Evolutionary conservation across 371 early-diverging fungal genomes (phyloP), one percentile per base, ranked within the genome.

Genomic region (Nematocida ausubeli): DNA sequence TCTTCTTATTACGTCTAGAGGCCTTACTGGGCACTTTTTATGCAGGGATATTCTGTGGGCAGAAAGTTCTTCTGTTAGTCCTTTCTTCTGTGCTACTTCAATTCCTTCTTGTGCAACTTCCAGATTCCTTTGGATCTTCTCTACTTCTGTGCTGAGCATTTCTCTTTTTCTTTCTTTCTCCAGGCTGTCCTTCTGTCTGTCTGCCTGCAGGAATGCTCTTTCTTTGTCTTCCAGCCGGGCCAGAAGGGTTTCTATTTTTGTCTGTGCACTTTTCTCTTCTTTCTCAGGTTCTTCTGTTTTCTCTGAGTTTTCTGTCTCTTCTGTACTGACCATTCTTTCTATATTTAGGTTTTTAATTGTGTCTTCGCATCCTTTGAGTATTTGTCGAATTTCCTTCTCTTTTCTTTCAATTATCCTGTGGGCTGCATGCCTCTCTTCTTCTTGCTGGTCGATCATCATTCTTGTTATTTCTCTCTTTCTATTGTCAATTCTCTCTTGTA

Each of bases 151-250:
- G 39, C 55, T 54, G 24, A 56, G 58, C 9, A 24, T 26, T 37
- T 49, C 39, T 32, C 32, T 42, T 26, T 32, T 42, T 42, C 72
- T n/a, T 24, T 54, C 66, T 56, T 66, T n/a, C 24, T 47, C 39
- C 24, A 75, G 70, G 22, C 9, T 44, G 12, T 35, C 49, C 40
- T 51, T 62, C 32, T 51, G 55, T 35, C 55, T 22, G 24, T 68
- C 35, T 28, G 78, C 70, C 40, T 78, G 55, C 44, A 49, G 24
- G 5, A 84, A 57, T 28, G 80, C 37, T 14, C 35, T 79, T 66
- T 84, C 84, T 51, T 49, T 80, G 26, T 44, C 81, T 42, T 69
- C 65, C 19, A 84, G 72, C 7, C 89, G 71, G 62, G 91, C 90
- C 69, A 71, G 30, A 42, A 24, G 12, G 6, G 12, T 7, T 83